phyloP scores from a whole-genome alignment of 805 yeast genomes.

The Starmerella kuoi region DNA sequence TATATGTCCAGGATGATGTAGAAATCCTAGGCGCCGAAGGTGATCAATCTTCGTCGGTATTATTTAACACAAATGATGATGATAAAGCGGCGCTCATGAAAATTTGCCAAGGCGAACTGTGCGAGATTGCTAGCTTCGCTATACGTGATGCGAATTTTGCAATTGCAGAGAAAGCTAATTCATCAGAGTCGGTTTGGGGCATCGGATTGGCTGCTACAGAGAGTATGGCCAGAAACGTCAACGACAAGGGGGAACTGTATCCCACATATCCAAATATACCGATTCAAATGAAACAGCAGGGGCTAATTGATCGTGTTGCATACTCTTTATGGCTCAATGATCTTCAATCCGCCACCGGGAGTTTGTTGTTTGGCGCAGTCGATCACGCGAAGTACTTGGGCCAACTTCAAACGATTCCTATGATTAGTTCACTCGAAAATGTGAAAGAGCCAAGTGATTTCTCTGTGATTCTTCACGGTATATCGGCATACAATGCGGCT shows the following conservation, averaged over 20 bases:
- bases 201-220: constrained; percentile 29
- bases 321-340: constrained; percentile 37
- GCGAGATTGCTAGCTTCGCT: constrained; percentile 31
- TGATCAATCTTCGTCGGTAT: neutral
- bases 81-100: too few relatives aligned
- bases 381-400: constrained; percentile 33
- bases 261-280: constrained; percentile 29
- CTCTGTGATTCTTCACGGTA: constrained; percentile 21
- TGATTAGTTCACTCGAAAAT: constrained; percentile 26
- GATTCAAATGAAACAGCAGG: constrained; percentile 29
- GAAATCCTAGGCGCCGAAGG: neutral
- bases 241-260: constrained; percentile 9
- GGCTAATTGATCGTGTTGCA: constrained; percentile 32
- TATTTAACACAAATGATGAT: neutral
- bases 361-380: constrained; percentile 34
- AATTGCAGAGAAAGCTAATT: constrained; percentile 53
- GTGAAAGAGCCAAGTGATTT: constrained; percentile 17
- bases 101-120: too few relatives aligned
- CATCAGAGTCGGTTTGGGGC: constrained; percentile 44
- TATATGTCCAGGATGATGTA: constrained; percentile 48
- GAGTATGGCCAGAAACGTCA: constrained; percentile 24
- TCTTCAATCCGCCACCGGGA: constrained; percentile 26
- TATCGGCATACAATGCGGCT: constrained; percentile 5
- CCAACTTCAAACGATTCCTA: constrained; percentile 28
- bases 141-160: constrained; percentile 50